A percentile compares a stretch with the other conserved stretches of the same genome.
Evolutionary conservation across 345 rosid genomes (phyloP).

Genomic region (Noccaea caerulescens): DNA sequence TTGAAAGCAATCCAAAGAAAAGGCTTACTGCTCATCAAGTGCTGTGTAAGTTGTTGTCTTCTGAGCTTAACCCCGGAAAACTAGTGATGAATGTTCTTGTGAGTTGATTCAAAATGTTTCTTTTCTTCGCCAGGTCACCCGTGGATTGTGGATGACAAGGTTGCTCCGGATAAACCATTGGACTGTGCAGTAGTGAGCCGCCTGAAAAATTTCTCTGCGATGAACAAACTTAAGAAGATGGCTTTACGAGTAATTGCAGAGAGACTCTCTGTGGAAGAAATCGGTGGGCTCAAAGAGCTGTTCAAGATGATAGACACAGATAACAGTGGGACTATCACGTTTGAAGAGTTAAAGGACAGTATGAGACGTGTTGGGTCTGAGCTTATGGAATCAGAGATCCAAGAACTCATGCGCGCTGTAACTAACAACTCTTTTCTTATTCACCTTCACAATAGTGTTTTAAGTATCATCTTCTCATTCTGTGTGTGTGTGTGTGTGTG

Average conservation of each 20-base stretch:
- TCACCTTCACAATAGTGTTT: neutral
- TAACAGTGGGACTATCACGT: conserved; percentile 73
- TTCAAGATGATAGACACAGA: conserved; percentile 85
- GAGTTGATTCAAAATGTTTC: neutral
- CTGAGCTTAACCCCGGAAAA: neutral
- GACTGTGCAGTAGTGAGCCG: conserved; percentile 79
- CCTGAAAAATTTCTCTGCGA: conserved; percentile 73
- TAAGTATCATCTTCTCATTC: neutral
- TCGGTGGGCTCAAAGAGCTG: conserved; percentile 75
- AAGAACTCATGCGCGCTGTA: conserved; percentile 75
- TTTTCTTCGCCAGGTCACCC: conserved; percentile 62
- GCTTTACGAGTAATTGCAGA: conserved; percentile 80
- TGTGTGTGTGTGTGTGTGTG: neutral
- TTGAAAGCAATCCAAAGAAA: conserved; percentile 59
- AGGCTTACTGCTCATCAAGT: conserved; percentile 81
- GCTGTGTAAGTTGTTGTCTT: conserved; percentile 55
- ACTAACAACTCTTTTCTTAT: conserved; percentile 26
- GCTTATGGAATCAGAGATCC: conserved; percentile 85
- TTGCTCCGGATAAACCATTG: conserved; percentile 84
- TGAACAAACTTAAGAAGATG: conserved; percentile 90
- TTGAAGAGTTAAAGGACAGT: conserved; percentile 70
- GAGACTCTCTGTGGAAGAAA: conserved; percentile 81
- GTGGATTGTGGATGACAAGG: conserved; percentile 77
- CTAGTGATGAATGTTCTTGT: neutral
- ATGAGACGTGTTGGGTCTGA: conserved; percentile 66